phyloP scores from a whole-genome alignment of 2,329 filamentous ascomycete species.

The Pseudocercospora eumusae region DNA sequence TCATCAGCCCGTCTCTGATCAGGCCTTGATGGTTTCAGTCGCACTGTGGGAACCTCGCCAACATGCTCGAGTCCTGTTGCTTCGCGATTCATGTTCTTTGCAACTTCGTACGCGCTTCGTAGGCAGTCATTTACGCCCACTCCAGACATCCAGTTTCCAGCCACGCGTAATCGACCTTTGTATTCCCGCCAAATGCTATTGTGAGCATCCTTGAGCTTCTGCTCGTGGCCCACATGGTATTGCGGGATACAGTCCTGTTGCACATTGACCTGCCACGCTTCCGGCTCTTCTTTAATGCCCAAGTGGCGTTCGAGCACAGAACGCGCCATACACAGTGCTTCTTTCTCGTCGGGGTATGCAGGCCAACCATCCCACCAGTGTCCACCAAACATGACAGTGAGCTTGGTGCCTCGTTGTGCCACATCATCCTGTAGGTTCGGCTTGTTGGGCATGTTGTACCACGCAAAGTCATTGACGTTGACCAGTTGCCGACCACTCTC shows the following conservation, averaged over 20 bases:
- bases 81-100: conserved; percentile 42
- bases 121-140: conserved; percentile 57
- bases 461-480: conserved; percentile 40
- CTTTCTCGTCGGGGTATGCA: conserved; percentile 63
- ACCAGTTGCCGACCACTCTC: conserved; percentile 31
- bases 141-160: conserved; percentile 51
- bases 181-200: conserved; percentile 59
- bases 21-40: conserved; percentile 24
- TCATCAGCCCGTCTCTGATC: conserved; percentile 18
- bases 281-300: conserved; percentile 64
- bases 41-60: conserved; percentile 27
- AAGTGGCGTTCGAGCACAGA: conserved; percentile 72
- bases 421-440: conserved; percentile 39
- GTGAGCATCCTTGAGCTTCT: conserved; percentile 61
- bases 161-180: conserved; percentile 64
- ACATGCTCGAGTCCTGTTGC: conserved; percentile 39
- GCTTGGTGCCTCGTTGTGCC: conserved; percentile 67
- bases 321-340: conserved; percentile 70
- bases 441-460: conserved; percentile 38
- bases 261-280: conserved; percentile 61
- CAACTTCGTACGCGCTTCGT: conserved; percentile 58
- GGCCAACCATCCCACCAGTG: conserved; percentile 78
- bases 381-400: conserved; percentile 93
- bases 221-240: conserved; percentile 76
- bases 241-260: conserved; percentile 82